Evolutionary conservation across 805 yeast genomes (phyloP), one percentile per base, ranked within the genome.

Genomic region (Kazachstania taianensis): DNA sequence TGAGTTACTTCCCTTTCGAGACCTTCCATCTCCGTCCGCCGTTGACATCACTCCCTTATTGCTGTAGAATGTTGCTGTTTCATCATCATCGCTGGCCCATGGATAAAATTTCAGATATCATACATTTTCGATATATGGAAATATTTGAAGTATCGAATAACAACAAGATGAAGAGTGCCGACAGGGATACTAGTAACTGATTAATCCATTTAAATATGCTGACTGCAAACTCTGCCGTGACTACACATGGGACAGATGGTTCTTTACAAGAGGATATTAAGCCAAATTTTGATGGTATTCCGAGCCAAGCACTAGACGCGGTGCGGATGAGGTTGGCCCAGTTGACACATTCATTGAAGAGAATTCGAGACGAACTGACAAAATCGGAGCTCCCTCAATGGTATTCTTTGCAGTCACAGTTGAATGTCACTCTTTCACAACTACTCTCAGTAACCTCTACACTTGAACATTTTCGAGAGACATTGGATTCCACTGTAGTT

Each of bases 361-460:
- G 72, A 44, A 62, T 80, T 5, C 72, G 72, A 43, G 70, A 67
- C 17, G 76, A 75, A 28, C 58, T 79, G 40, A 61, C 67, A 22
- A 61, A 57, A 35, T 62, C 70, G 7, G 62, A 58, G 32, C 53
- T 67, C 20, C 72, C 73, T 7, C 68, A 69, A 36, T 72, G 74
- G 63, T 52, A 53, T 13, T 75, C 81, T 3, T 61, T 89, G 15
- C 96, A 83, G 50, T 77, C 79, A 41, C 97, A 89, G 57, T 74
- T 85, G 48, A 83, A 77, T 46, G 84, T 87, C 19, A 71, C 85
- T 7, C 57, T 87, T 22, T 81, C 94, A 12, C 97, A 92, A 54
- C 62, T 89, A 30, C 72, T 73, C 29, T 78, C 94, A 2, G 70
- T 89, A n/a, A 74, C 94, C 0, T 59, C 72, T 5, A 78, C 84